Evolutionary conservation across 73 alveolate species (phyloP).

Genomic region (Uronychia setigera): DNA sequence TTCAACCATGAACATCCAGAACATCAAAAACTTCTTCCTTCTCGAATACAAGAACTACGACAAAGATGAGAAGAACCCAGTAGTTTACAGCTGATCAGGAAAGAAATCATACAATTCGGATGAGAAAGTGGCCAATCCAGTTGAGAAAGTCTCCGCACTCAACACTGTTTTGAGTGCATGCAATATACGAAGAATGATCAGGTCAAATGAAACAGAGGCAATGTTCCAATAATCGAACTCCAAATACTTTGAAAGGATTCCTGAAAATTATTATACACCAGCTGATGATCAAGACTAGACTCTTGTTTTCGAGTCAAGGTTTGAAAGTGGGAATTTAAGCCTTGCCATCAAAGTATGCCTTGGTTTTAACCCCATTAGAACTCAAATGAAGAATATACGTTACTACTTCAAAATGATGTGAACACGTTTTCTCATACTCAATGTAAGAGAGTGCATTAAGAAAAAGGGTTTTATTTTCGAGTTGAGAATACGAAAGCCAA

Average conservation of each 20-base stretch:
- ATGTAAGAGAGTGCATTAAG: slow-evolving; percentile 14
- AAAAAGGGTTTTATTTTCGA: slow-evolving; percentile 77
- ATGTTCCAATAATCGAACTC: not conserved
- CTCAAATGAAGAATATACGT: slow-evolving; percentile 77
- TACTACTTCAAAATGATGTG: slow-evolving; percentile 83
- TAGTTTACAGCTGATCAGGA: not conserved
- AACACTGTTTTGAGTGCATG: not conserved
- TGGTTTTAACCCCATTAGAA: slow-evolving; percentile 11
- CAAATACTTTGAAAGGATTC: not conserved
- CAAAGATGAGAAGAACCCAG: not conserved
- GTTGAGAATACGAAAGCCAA: slow-evolving; percentile 64
- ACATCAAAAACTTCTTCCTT: too few species aligned
- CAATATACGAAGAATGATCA: not conserved
- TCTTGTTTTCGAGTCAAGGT: slow-evolving; percentile 25
- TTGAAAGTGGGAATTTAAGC: slow-evolving; percentile 76
- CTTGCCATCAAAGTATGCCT: slow-evolving; percentile 35
- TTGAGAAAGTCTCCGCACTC: not conserved
- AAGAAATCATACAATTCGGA: not conserved
- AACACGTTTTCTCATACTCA: slow-evolving; percentile 87
- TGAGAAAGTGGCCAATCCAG: not conserved
- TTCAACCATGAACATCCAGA: not conserved
- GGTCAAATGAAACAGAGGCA: not conserved
- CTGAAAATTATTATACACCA: slow-evolving; percentile 13
- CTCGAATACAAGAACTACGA: not conserved
- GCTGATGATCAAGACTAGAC: slow-evolving; percentile 14